Conservation (phyloP, 2,329 filamentous ascomycete species). For the Cyanodermella asteris region DNA sequence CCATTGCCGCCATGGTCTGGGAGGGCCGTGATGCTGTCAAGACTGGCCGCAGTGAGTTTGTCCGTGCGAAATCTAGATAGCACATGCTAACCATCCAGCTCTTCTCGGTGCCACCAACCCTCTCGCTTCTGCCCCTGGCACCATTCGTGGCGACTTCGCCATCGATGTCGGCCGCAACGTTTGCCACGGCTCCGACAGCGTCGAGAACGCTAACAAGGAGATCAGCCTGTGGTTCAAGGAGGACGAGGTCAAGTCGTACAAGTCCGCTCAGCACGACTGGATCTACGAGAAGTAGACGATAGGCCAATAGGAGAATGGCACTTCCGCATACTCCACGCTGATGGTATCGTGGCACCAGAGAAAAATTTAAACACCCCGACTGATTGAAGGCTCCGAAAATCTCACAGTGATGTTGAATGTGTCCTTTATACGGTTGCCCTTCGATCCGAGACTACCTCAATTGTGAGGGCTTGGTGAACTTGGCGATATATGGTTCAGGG, state of each 20-base stretch:
- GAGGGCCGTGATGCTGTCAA: constrained; percentile 97
- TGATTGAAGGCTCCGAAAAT: too few relatives aligned
- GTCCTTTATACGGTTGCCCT: too few relatives aligned
- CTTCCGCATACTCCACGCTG: too few relatives aligned
- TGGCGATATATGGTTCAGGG: too few relatives aligned
- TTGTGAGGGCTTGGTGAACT: too few relatives aligned
- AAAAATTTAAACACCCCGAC: too few relatives aligned
- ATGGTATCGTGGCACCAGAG: too few relatives aligned
- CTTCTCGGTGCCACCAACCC: constrained; percentile 99
- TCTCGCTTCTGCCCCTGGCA: constrained; percentile 77
- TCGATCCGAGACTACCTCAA: too few relatives aligned
- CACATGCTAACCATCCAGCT: constrained; percentile 22
- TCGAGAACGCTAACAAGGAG: constrained; percentile 99
- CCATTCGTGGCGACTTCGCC: constrained; percentile 88
- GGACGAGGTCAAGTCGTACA: constrained; percentile 67
- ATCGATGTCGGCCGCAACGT: constrained; percentile 92
- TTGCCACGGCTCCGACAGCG: constrained; percentile 97
- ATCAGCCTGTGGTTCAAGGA: constrained; percentile 96
- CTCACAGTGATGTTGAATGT: too few relatives aligned
- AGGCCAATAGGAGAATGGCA: too few relatives aligned
- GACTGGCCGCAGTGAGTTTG: constrained; percentile 61
- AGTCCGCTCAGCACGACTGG: constrained; percentile 71
- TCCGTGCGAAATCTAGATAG: not conserved
- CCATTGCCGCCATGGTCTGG: constrained; percentile 99
- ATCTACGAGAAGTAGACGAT: constrained; percentile 71